phyloP scores from a whole-genome alignment of 2,329 filamentous ascomycete species.

The Verticillium zaregamsianum region DNA sequence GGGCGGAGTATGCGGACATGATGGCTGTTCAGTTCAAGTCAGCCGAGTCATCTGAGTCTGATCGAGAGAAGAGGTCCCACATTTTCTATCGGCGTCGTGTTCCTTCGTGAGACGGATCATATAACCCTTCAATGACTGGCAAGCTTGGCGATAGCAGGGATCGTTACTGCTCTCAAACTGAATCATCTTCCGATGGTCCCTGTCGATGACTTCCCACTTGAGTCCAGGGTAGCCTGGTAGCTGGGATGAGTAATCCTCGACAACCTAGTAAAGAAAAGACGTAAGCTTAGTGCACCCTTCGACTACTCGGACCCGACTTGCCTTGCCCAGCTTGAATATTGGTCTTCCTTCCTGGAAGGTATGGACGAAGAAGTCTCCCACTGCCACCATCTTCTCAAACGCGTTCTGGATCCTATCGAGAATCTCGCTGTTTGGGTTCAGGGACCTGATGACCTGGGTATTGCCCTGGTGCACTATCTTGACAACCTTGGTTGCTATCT shows the following conservation, averaged over 20 bases:
- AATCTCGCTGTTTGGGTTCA: slow-evolving; percentile 1
- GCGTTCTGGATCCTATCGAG: background rate
- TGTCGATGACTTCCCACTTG: slow-evolving; percentile 1
- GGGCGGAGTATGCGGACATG: slow-evolving; percentile 1
- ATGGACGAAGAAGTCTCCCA: slow-evolving; percentile 1
- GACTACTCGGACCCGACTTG: background rate
- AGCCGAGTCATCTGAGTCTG: background rate
- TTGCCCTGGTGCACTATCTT: background rate
- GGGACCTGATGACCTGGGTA: background rate
- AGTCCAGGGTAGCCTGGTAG: background rate
- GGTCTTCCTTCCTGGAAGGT: slow-evolving; percentile 1
- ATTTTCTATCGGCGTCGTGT: background rate
- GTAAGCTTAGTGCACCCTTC: background rate
- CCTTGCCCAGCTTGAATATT: background rate
- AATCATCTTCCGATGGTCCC: slow-evolving; percentile 1
- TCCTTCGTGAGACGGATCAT: background rate
- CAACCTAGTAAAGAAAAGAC: background rate
- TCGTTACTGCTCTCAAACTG: background rate
- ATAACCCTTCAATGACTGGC: background rate
- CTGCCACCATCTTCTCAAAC: slow-evolving; percentile 1
- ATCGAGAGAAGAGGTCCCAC: background rate
- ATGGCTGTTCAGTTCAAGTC: background rate
- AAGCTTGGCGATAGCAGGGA: background rate
- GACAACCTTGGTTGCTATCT: background rate
- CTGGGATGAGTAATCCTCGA: background rate